Base-by-base conservation (phyloP, 2,329 filamentous ascomycete genomes). In the Aspergillus sp. region DNA sequence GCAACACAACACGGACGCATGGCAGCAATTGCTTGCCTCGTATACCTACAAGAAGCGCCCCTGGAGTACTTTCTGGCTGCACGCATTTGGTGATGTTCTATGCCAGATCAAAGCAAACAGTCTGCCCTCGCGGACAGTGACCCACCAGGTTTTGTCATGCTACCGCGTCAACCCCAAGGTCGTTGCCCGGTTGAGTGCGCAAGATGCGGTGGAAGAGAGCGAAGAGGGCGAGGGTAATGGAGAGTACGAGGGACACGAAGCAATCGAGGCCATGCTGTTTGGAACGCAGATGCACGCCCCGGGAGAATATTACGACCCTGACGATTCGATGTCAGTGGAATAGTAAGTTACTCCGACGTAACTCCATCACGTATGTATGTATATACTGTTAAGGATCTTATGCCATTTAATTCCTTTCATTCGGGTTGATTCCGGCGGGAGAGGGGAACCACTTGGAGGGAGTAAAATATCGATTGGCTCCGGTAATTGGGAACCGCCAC, bases 1-100 rank as follows among this genome's bases (percentile, higher is more conserved):
- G 76, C 67, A 64, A 52, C 68, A 71, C 55, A 71, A 68, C 49
- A 63, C 52, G 0, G 53, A 65, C 20, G 71, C 74, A 49, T 78
- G 73, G 72, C 63, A 65, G 7, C 63, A 63, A 4, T 39, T 80
- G 4, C 63, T 78, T 46, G 78, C 79, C 2, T 79, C 77, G 1
- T 75, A 69, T 29, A 64, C 71, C 1, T 78, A 80, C 60, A 55
- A 63, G 12, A 59, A 55, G 46, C 50, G 59, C 22, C 66, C 64
- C 12, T 56, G 54, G 1, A 66, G 64, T 2, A 65, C 58, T 5
- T 72, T 74, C 52, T 64, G 65, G 4, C 64, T 73, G 10, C 71
- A 73, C 39, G 72, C 73, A 1, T 73, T 74, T 45, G 72, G 73
- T 0, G 74, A 76, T 31, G 59, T 57, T 6, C 61, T 76, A 3